A percentile compares a stretch with the other conserved stretches of the same genome.
Conservation (phyloP, 225 moss, liverwort and hornwort species). For the Pseudisothecium myosuroides region DNA sequence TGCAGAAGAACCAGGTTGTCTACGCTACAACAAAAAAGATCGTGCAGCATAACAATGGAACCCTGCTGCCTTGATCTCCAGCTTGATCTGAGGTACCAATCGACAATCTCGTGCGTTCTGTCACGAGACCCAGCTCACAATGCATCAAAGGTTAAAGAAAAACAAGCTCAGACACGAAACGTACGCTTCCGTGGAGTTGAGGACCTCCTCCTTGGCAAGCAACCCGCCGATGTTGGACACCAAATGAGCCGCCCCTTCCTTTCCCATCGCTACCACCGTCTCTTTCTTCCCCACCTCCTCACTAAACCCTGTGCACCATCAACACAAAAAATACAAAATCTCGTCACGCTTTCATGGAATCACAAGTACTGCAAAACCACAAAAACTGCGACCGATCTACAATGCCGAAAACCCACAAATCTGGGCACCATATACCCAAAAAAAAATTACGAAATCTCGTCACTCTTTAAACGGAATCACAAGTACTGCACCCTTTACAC, state of each 20-base stretch:
- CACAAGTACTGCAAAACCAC: not conserved
- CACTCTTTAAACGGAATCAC: not conserved
- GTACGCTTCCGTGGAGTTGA: constrained; percentile 26
- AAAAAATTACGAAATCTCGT: too few species aligned
- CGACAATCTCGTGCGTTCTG: not conserved
- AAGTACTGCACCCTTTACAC: not conserved
- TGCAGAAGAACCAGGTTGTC: not conserved
- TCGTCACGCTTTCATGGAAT: not conserved
- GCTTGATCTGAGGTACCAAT: not conserved
- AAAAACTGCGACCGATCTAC: not conserved
- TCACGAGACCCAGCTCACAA: not conserved
- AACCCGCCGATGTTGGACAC: constrained; percentile 27
- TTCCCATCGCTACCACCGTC: constrained; percentile 3
- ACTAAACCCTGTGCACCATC: not conserved
- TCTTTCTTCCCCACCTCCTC: not conserved
- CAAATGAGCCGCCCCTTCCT: constrained; percentile 21
- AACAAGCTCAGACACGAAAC: not conserved
- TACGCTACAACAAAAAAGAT: not conserved
- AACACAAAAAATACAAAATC: not conserved
- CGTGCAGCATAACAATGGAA: not conserved
- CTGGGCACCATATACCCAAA: too few species aligned
- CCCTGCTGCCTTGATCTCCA: not conserved
- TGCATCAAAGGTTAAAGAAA: not conserved
- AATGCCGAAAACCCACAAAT: not conserved
- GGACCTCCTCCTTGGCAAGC: constrained; percentile 20